Evolutionary conservation across 2,329 filamentous ascomycete species (phyloP).

Genomic region (Coniella vitis): DNA sequence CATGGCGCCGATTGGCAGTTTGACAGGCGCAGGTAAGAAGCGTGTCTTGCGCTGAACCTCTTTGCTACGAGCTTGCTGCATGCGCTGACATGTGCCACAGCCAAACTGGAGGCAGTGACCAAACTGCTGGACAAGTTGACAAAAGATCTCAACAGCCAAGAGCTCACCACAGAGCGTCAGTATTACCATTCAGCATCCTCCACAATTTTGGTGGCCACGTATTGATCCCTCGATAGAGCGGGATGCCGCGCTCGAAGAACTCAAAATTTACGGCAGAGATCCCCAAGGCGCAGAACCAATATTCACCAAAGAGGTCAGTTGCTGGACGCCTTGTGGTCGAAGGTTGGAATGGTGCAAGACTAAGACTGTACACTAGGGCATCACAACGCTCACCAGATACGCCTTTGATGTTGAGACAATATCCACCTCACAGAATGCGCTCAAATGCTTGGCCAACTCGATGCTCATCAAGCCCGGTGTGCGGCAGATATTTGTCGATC

Average conservation of each 20-base stretch:
- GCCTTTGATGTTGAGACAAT: slow-evolving; percentile 61
- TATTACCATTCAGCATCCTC: slow-evolving; percentile 9
- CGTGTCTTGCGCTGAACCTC: not conserved
- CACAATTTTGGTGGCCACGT: not conserved
- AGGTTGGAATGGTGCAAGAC: not conserved
- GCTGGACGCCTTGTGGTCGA: too few species aligned
- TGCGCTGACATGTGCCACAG: slow-evolving; percentile 30
- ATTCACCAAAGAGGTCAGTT: slow-evolving; percentile 66
- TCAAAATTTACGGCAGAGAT: slow-evolving; percentile 75
- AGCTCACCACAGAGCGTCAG: slow-evolving; percentile 55
- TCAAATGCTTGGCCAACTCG: slow-evolving; percentile 81
- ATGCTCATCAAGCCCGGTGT: slow-evolving; percentile 63
- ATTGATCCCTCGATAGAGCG: slow-evolving; percentile 43
- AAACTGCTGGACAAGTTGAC: slow-evolving; percentile 55
- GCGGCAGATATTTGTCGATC: slow-evolving; percentile 66
- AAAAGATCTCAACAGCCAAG: slow-evolving; percentile 53
- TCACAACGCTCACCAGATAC: slow-evolving; percentile 64
- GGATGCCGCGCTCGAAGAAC: slow-evolving; percentile 53
- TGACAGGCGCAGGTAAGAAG: slow-evolving; percentile 36
- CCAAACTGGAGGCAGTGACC: slow-evolving; percentile 62
- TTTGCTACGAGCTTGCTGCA: not conserved
- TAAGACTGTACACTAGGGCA: slow-evolving; percentile 48
- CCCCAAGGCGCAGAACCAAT: slow-evolving; percentile 70
- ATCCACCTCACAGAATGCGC: slow-evolving; percentile 63
- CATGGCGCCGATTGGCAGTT: slow-evolving; percentile 13